Conservation (phyloP, 768 basidiomycete species). For the Rhodotorula kratochvilovae region DNA sequence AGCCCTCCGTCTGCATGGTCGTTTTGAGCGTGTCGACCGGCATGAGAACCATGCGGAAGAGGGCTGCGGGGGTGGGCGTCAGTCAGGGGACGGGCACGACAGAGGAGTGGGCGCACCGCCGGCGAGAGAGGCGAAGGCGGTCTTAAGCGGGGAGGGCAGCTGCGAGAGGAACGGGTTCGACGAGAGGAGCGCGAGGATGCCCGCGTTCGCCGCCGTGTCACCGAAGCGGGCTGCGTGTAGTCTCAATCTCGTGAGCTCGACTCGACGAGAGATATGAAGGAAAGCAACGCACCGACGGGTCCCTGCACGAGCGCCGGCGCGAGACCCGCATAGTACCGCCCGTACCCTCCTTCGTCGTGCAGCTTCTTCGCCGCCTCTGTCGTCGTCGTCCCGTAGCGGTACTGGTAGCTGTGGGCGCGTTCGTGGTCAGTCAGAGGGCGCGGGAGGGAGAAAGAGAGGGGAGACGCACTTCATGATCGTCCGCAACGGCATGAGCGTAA, state of each 20-base stretch:
- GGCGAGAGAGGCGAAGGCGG: constrained; percentile 68
- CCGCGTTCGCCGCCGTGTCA: constrained; percentile 90
- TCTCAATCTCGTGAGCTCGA: no score
- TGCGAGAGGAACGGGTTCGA: constrained; percentile 66
- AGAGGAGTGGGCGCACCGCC: constrained; percentile 47
- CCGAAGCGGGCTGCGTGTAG: constrained; percentile 63
- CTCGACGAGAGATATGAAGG: not conserved
- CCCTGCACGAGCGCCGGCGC: constrained; percentile 77
- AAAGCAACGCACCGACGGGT: constrained; percentile 43
- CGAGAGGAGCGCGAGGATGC: constrained; percentile 76
- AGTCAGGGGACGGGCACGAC: no score
- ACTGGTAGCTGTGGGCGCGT: constrained; percentile 20
- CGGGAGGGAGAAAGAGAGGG: constrained; percentile 62
- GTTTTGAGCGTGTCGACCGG: constrained; percentile 58
- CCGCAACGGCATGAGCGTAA: constrained; percentile 53
- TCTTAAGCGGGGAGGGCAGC: constrained; percentile 65
- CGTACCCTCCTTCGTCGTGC: constrained; percentile 68
- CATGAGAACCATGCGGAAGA: constrained; percentile 83
- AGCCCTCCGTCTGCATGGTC: constrained; percentile 83
- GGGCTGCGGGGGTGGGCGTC: constrained; percentile 50
- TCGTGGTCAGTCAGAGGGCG: not conserved
- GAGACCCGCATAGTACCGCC: constrained; percentile 75
- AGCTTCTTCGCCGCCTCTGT: constrained; percentile 63
- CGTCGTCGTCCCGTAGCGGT: constrained; percentile 67
- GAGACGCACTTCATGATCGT: constrained; percentile 80